Evolutionary conservation across 116 monocot genomes (phyloP).

Genomic region (Zostera marina): DNA sequence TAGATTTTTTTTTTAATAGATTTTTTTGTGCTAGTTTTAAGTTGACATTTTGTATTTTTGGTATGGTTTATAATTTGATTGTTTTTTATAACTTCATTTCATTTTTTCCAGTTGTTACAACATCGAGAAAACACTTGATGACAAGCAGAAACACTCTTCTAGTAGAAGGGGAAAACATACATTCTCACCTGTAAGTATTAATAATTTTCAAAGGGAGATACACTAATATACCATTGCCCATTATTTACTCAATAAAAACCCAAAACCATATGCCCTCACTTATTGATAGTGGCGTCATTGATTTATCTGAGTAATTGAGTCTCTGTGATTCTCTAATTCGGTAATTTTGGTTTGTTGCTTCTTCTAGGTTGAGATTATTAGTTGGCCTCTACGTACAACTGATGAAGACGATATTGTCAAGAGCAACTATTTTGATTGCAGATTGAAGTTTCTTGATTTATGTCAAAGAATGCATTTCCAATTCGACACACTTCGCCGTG

Average conservation of each 20-base stretch:
- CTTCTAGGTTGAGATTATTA: constrained; percentile 32
- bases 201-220: too few species aligned
- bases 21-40: too few species aligned
- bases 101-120: constrained; percentile 32
- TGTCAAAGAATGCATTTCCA: constrained; percentile 64
- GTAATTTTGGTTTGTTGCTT: neutral
- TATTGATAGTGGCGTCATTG: too few species aligned
- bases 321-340: neutral
- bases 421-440: constrained; percentile 43
- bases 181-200: constrained; percentile 27
- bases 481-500: constrained; percentile 58
- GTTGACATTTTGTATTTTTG: too few species aligned
- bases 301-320: neutral
- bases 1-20: too few species aligned
- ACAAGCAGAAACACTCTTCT: constrained; percentile 36
- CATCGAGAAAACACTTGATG: constrained; percentile 27
- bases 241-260: too few species aligned
- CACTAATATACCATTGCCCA: too few species aligned
- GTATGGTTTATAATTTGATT: neutral
- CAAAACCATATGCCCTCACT: too few species aligned
- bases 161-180: constrained; percentile 27
- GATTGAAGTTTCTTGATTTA: constrained; percentile 36
- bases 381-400: constrained; percentile 23
- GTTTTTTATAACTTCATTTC: neutral
- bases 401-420: constrained; percentile 44